Base-by-base conservation (phyloP, 495 filamentous ascomycete species). In the Aspergillus coremiiformis region DNA sequence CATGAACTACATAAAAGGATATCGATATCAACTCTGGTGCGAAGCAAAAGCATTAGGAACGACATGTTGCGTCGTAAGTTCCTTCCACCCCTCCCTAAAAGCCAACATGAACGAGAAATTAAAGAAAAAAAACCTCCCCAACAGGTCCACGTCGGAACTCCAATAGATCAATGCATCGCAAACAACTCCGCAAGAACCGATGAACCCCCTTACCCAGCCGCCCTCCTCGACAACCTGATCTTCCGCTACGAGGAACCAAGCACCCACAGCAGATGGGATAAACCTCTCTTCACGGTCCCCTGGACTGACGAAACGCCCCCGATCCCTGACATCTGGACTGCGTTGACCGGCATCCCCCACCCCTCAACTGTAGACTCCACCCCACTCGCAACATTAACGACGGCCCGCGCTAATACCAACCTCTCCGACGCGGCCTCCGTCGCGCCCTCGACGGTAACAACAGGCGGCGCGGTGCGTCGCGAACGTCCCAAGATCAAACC, bases 1-100 rank as follows among this genome's bases (percentile, higher is more conserved):
- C 6, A 78, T 91, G 63, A 96, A 97, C 63, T 97, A 97, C 70
- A 98, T 98, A 71, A 98, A 98, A 68, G 93, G 93, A 20, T 96
- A 87, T 76, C 78, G 93, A 37, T 98, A 98, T 66, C 93, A 98
- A 73, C 77, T 98, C 1, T 91, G 84, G 73, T 96, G 93, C 66
- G 93, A 96, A 69, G 83, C 90, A 3, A 97, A 96, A 66, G 89
- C 92, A 21, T 69, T 87, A 24, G 71, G 84, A 52, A 96, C 91
- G 8, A 81, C 86, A 6, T 87, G 78, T 65, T 94, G 87, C 58
- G 86, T 96, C 53, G 78, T 96, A 69, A 64, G 79, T 62, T 22
- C 33, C 33, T 22, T 26, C 15, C n/a, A 21, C 49, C n/a, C 19
- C 30, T 51, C 0, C 7, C 17, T 19, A 9, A 17, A 17, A 46